These are phyloP conservation scores for Metarhizium brunneum DNA, from an alignment of 2,329 filamentous ascomycete genomes.

Conservation along the genomic window DNA sequence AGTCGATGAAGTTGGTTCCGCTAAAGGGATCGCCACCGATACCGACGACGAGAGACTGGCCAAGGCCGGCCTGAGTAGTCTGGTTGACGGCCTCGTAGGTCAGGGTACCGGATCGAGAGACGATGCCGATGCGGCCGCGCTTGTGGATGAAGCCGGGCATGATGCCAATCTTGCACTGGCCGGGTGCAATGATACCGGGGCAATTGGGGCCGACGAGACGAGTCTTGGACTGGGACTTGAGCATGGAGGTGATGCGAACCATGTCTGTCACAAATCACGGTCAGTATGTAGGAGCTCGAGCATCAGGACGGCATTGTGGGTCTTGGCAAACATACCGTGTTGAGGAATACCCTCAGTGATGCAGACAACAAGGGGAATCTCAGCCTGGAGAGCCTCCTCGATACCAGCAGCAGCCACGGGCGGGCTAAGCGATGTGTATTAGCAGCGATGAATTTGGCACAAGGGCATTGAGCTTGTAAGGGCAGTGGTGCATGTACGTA, in stretches of 20 bases:
- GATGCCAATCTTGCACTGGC: conserved; percentile 99
- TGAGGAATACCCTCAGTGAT: conserved; percentile 98
- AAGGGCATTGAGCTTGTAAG: conserved; percentile 2
- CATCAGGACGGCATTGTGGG: not conserved
- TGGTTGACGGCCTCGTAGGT: conserved; percentile 99
- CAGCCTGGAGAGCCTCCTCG: conserved; percentile 88
- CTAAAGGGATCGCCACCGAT: conserved; percentile 98
- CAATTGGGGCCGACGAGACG: conserved; percentile 96
- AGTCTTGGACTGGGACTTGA: conserved; percentile 96
- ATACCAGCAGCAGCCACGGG: conserved; percentile 90
- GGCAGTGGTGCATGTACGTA: conserved; percentile 33
- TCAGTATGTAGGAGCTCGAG: conserved; percentile 3
- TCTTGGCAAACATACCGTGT: conserved; percentile 56
- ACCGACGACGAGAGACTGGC: conserved; percentile 95
- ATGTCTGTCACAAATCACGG: conserved; percentile 56
- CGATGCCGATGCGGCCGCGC: conserved; percentile 95
- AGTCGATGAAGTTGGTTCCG: conserved; percentile 99
- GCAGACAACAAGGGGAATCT: conserved; percentile 91
- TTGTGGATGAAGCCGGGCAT: conserved; percentile 99
- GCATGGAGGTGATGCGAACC: conserved; percentile 96
- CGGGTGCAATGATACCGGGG: conserved; percentile 88
- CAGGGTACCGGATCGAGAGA: conserved; percentile 93
- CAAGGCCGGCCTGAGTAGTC: conserved; percentile 92
- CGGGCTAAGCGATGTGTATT: conserved; percentile 50
- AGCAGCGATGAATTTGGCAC: conserved; percentile 7